Conservation (phyloP, 2,329 filamentous ascomycete species). For the Monosporascus cannonballus region DNA sequence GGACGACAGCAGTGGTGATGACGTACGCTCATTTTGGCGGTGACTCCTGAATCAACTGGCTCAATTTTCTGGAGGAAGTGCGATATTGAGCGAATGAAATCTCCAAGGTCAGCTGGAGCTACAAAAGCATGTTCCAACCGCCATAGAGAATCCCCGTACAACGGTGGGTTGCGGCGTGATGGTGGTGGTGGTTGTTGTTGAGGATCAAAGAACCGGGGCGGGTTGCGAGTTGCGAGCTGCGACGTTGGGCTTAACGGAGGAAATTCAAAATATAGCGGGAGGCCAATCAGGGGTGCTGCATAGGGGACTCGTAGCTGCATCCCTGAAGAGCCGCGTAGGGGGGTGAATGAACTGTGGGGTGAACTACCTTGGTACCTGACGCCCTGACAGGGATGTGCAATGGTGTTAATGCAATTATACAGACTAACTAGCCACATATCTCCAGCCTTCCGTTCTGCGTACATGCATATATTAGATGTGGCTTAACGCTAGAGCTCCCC, state of each 20-base stretch:
- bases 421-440: background rate
- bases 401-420: background rate
- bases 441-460: too few species aligned
- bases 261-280: background rate
- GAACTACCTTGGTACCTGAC: background rate
- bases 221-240: background rate
- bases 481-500: background rate
- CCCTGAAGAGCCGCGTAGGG: too few species aligned
- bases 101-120: background rate
- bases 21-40: slow-evolving; percentile 24
- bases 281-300: too few species aligned
- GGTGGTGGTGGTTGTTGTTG: background rate
- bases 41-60: slow-evolving; percentile 2
- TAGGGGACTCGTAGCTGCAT: too few species aligned
- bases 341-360: background rate
- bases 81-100: background rate
- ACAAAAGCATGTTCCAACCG: background rate
- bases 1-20: slow-evolving; percentile 3
- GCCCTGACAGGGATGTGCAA: too few species aligned
- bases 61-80: background rate
- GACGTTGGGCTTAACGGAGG: background rate
- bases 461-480: background rate
- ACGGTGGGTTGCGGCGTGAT: background rate
- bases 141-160: background rate
- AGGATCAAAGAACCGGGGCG: background rate